These are phyloP conservation scores for Fusarium oxysporum DNA, from an alignment of 2,329 filamentous ascomycete genomes.

Conservation along the genomic window DNA sequence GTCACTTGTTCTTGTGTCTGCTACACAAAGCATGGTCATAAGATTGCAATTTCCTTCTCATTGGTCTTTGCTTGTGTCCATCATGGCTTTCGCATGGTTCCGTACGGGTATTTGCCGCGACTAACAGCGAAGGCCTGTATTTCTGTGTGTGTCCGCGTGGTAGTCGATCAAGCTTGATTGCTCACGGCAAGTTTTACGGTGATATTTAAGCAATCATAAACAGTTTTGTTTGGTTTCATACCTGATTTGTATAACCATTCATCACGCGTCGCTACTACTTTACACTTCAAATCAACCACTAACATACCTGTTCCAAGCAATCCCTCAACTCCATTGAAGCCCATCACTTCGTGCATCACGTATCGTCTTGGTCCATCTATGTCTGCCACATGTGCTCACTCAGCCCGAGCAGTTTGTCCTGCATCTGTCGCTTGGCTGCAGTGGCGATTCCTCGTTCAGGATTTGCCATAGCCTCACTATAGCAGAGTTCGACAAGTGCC, in stretches of 20 bases:
- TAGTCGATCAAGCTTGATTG: background rate
- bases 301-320: conserved; percentile 15
- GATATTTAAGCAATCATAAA: background rate
- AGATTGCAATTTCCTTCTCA: background rate
- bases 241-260: conserved; percentile 10
- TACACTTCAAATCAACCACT: conserved; percentile 3
- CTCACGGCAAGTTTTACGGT: background rate
- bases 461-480: conserved; percentile 74
- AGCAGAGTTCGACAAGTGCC: conserved; percentile 73
- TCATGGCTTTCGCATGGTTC: conserved; percentile 15
- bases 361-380: conserved; percentile 11
- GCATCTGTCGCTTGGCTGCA: conserved; percentile 75
- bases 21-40: conserved; percentile 4
- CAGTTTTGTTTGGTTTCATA: background rate
- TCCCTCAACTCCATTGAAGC: conserved; percentile 25
- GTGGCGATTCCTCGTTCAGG: conserved; percentile 75
- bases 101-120: background rate
- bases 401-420: conserved; percentile 75
- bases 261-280: conserved; percentile 8
- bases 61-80: background rate
- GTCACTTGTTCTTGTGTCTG: background rate
- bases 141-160: background rate
- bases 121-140: background rate
- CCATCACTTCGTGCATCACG: background rate
- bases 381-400: conserved; percentile 79